Conservation (phyloP, 495 filamentous ascomycete species). For the Trichocladium antarcticum region DNA sequence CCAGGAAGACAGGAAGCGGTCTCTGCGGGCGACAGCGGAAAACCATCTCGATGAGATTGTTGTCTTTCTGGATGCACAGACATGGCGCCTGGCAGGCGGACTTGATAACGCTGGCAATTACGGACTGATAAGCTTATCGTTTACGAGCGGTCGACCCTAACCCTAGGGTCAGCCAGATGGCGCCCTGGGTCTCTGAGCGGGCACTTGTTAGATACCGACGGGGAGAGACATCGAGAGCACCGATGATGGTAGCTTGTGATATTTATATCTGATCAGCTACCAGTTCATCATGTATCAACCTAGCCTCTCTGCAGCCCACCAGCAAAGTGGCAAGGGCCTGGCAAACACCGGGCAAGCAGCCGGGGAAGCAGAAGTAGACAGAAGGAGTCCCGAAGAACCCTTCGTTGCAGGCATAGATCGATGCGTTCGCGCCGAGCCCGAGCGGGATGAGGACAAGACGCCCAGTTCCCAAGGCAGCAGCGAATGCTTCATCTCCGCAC, state of each 20-base stretch:
- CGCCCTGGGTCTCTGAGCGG: too few species aligned
- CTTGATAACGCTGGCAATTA: too few species aligned
- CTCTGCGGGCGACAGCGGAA: background rate
- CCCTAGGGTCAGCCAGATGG: too few species aligned
- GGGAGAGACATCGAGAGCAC: too few species aligned
- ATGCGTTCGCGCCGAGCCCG: slow-evolving; percentile 15
- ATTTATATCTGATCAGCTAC: background rate
- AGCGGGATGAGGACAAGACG: slow-evolving; percentile 34
- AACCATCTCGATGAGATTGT: background rate
- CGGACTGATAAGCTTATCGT: too few species aligned
- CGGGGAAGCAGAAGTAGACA: slow-evolving; percentile 10
- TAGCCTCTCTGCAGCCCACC: slow-evolving; percentile 12
- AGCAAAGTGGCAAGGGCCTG: background rate
- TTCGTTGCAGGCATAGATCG: slow-evolving; percentile 10
- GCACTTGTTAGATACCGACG: too few species aligned
- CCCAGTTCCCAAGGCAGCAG: slow-evolving; percentile 25
- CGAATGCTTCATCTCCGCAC: slow-evolving; percentile 66
- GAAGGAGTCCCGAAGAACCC: slow-evolving; percentile 12
- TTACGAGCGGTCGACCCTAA: too few species aligned
- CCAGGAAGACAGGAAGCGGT: background rate
- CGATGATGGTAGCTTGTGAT: too few species aligned
- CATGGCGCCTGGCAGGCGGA: too few species aligned
- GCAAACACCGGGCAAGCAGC: background rate
- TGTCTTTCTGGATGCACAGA: too few species aligned
- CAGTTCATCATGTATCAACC: slow-evolving; percentile 14